Evolutionary conservation across 169 alveolate genomes (phyloP).

Genomic region (Plasmodium vinckei): DNA sequence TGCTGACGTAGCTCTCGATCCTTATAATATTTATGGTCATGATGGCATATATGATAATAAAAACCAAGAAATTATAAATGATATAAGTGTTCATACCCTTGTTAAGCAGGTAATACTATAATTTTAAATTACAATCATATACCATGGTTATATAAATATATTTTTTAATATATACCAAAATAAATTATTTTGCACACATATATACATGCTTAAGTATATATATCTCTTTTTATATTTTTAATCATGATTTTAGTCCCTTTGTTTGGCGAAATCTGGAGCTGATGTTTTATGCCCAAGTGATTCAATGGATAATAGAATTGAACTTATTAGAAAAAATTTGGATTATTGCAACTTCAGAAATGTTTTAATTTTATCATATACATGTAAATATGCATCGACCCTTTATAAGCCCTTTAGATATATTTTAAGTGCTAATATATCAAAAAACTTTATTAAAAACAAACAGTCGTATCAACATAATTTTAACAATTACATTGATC

Average conservation of each 20-base stretch:
- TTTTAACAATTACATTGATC: conserved; percentile 69
- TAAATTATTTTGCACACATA: background rate
- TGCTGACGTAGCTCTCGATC: conserved; percentile 83
- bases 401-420: conserved; percentile 91
- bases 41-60: conserved; percentile 83
- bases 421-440: conserved; percentile 87
- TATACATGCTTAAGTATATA: background rate
- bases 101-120: conserved; percentile 78
- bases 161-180: background rate
- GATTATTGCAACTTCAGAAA: conserved; percentile 78
- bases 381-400: conserved; percentile 89
- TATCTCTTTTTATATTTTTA: background rate
- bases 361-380: conserved; percentile 87
- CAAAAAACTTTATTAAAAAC: conserved; percentile 78
- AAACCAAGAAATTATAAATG: conserved; percentile 79
- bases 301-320: conserved; percentile 92
- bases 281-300: conserved; percentile 92
- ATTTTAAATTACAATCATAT: background rate
- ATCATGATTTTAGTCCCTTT: conserved; percentile 75
- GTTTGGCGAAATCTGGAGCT: conserved; percentile 89
- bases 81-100: conserved; percentile 78
- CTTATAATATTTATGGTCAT: conserved; percentile 82
- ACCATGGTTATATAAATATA: background rate
- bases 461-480: conserved; percentile 87
- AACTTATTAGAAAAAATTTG: conserved; percentile 85